These are phyloP conservation scores for Colletotrichum shisoi DNA, from an alignment of 2,329 filamentous ascomycete species.

Conservation along the genomic window DNA sequence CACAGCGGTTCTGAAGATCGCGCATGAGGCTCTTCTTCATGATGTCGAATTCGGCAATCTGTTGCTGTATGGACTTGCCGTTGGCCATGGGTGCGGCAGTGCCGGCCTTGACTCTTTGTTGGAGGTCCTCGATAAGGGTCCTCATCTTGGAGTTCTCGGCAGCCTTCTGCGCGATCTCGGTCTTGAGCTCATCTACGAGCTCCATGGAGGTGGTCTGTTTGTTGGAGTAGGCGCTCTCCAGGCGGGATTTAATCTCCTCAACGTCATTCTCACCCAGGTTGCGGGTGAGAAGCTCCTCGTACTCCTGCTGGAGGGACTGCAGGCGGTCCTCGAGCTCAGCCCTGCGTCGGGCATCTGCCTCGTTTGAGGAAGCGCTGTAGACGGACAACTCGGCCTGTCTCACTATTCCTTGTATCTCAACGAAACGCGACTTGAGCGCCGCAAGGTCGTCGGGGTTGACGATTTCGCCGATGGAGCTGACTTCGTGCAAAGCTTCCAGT, in stretches of 20 bases:
- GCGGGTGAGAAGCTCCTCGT: slow-evolving; percentile 80
- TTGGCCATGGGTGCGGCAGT: slow-evolving; percentile 69
- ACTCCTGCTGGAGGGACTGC: slow-evolving; percentile 77
- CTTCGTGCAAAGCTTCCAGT: slow-evolving; percentile 79
- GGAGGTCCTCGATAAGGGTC: slow-evolving; percentile 79
- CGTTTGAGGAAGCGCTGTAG: slow-evolving; percentile 71
- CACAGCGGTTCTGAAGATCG: slow-evolving; percentile 96
- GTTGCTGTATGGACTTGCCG: slow-evolving; percentile 93
- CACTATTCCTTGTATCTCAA: slow-evolving; percentile 91
- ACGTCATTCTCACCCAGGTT: slow-evolving; percentile 81
- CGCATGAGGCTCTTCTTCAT: slow-evolving; percentile 99
- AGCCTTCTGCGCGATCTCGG: slow-evolving; percentile 77
- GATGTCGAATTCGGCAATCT: slow-evolving; percentile 97
- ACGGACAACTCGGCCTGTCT: slow-evolving; percentile 89
- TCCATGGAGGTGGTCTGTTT: slow-evolving; percentile 77
- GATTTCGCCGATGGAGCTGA: slow-evolving; percentile 77
- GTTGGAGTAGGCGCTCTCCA: slow-evolving; percentile 79
- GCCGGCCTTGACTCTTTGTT: slow-evolving; percentile 74
- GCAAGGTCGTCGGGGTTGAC: slow-evolving; percentile 83
- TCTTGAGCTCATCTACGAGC: slow-evolving; percentile 78
- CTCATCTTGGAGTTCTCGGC: slow-evolving; percentile 85
- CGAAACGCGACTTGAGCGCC: slow-evolving; percentile 76
- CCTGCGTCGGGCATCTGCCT: slow-evolving; percentile 72
- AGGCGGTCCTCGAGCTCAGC: slow-evolving; percentile 81
- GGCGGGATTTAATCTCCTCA: slow-evolving; percentile 80